Base-by-base conservation (phyloP, 2,329 filamentous ascomycete genomes). In the Pseudohalonectria lignicola region DNA sequence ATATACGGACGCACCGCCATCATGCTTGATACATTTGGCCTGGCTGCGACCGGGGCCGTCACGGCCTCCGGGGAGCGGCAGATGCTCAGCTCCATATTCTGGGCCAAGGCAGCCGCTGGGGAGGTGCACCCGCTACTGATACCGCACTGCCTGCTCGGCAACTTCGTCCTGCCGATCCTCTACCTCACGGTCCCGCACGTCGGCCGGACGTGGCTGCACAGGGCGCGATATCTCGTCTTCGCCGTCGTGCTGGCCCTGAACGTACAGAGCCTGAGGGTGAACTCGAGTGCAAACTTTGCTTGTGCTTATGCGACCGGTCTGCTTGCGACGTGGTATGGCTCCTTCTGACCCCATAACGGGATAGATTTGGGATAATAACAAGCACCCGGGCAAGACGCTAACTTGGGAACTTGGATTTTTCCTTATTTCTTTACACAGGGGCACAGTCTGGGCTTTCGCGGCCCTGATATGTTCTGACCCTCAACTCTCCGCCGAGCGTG, bases 131-230 rank as follows among this genome's bases (percentile, higher is more conserved):
- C 71, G 2, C 58, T 78, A 15, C 48, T 79, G 15, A 29, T 79
- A 7, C 74, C 74, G 0, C 67, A 71, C 41, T 58, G 63, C 39
- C 41, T 76, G 6, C 41, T 73, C 17, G 66, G 63, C 4, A 49
- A 62, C 20, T 58, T 69, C 32, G 34, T 74, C 31, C 39, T 80
- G 3, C 69, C 72, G 0, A 52, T 66, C 1, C 44, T 74, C 4
- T 81, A 76, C 53, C 62, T 80, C 12, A 56, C 66, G 35, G 60
- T 79, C 42, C 71, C 74, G 2, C 74, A 79, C 47, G 59, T 53
- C 23, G 54, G 58, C 2, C 59, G 64, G 8, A 64, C 64, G 5
- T 71, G 67, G 66, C 46, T 76, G 10, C 72, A 71, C 45, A 56
- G 48, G 8, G 60, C 63, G 23, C 56, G 66, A 31, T 77, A 69